Evolutionary conservation across 108 stramenopile genomes (phyloP), one percentile per base, ranked within the genome.

Genomic region (Cyclotella distinguenda): DNA sequence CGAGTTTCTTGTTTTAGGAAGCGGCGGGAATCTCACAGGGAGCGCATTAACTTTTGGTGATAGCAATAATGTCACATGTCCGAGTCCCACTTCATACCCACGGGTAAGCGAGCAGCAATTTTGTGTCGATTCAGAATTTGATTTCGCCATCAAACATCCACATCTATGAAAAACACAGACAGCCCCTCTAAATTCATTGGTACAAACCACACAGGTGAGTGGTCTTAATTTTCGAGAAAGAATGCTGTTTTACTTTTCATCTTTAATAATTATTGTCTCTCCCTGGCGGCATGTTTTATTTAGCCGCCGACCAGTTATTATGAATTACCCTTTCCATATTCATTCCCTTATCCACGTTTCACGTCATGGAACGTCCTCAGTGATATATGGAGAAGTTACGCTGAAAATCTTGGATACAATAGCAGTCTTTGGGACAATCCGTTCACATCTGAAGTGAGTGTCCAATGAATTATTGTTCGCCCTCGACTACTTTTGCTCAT

Each of bases 291-390:
- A 16, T 13, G 2, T 16, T 42, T 16, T 22, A 9, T 36, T 22
- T 8, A 55, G 54, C 9, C 18, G 0, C 34, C 54, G 8, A 55
- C 54, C 22, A 55, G 34, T 6, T 25, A 18, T 22, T 32, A 55
- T 18, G 6, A 55, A 55, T 21, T 55, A 3, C 54, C 54, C 1
- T 55, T 55, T 22, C 54, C 54, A 36, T 55, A 55, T 18, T 4
- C 54, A 1, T 55, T 22, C 22, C 54, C 54, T 22, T 55, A 55
- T 18, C 0, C 2, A 19, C 19, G 54, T 19, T 55, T 55, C 27
- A 36, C 19, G 19, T 6, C 33, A 55, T 55, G 54, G 54, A 35
- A 55, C 22, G 23, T 28, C 6, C 18, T 55, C 12, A 21, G 19
- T 8, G 16, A 18, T 48, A 9, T 1, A 22, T 48, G 2, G 9